phyloP scores from a whole-genome alignment of 23 red algal species.

The Gracilaria vermiculophylla region DNA sequence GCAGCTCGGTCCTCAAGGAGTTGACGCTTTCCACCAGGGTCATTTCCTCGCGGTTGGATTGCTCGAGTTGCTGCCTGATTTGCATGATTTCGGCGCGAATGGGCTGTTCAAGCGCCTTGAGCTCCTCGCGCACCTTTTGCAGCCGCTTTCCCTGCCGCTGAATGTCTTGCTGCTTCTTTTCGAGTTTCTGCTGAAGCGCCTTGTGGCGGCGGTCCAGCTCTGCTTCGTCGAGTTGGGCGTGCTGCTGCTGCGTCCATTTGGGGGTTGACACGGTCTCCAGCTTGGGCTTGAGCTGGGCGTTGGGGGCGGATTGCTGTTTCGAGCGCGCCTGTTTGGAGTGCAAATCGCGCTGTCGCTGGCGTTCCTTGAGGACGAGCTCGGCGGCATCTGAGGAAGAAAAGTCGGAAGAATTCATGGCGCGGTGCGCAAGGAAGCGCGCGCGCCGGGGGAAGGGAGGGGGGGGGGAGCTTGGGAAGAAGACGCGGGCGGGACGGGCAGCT shows the following conservation, averaged over 20 bases:
- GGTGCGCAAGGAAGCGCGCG: background rate
- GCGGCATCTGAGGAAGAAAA: constrained; percentile 49
- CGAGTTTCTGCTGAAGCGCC: constrained; percentile 39
- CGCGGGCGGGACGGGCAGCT: background rate
- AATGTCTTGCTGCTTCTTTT: constrained; percentile 48
- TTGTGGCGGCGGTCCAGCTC: constrained; percentile 60
- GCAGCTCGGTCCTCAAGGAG: constrained; percentile 43
- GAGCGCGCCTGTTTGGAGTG: background rate
- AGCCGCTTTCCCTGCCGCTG: constrained; percentile 35
- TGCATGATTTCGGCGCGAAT: constrained; percentile 79
- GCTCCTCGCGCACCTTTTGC: constrained; percentile 49
- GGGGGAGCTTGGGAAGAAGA: background rate
- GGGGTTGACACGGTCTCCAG: constrained; percentile 65
- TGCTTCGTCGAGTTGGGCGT: constrained; percentile 45
- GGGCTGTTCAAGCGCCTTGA: constrained; percentile 73
- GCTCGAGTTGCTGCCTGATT: constrained; percentile 56
- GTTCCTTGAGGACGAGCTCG: constrained; percentile 45
- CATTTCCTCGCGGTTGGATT: constrained; percentile 50
- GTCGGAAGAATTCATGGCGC: constrained; percentile 38
- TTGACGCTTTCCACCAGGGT: constrained; percentile 60
- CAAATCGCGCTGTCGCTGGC: constrained; percentile 31
- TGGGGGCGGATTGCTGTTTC: background rate
- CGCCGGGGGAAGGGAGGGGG: background rate
- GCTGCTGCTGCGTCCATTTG: background rate
- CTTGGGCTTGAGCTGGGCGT: background rate